Base-by-base conservation (phyloP, 768 basidiomycete species). In the Mycena indigotica region DNA sequence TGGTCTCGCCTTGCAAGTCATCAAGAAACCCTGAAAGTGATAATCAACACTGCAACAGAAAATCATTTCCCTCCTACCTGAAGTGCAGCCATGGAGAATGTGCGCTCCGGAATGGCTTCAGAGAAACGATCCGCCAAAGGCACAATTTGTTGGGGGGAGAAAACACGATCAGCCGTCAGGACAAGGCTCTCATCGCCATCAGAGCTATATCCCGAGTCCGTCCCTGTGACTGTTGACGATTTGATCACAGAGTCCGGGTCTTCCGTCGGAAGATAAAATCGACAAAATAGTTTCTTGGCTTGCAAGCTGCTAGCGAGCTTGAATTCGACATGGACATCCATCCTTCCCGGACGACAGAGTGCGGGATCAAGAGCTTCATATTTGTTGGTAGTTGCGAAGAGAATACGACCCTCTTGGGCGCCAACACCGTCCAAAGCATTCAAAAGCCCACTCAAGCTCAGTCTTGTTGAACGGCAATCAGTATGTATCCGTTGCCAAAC, bases 351-450 rank as follows among this genome's bases (percentile, higher is more conserved):
- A 8, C 88, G 81, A 59, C 79, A 79, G 23, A 89, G 73, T 0
- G 87, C 88, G 1, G 84, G 72, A 58, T 89, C 87, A 26, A 89
- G 82, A 1, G 76, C 70, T 5, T 67, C 65, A 66, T 82, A 85
- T 60, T 80, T 78, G 72, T 89, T 88, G 3, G 88, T 87, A 12
- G 88, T 89, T n/a, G 87, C 87, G 53, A 88, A 87, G 5, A 87
- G 73, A 17, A 89, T 76, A 0, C 87, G 83, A 5, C 87, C 88
- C 68, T 89, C 87, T 63, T 84, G 83, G 0, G 87, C 84, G 1
- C 80, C 81, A 49, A 89, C 78, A 4, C 88, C 88, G 62, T 89
- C 88, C 13, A 89, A 75, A 3, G 84, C 84, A 49, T 87, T 87
- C 3, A 89, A 75, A 10, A 90, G 77, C 23, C 88, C 88, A 40